A percentile compares a stretch with the other conserved stretches of the same genome.
Evolutionary conservation across 441 rosid genomes (phyloP).

Genomic region (Kokia cookei): DNA sequence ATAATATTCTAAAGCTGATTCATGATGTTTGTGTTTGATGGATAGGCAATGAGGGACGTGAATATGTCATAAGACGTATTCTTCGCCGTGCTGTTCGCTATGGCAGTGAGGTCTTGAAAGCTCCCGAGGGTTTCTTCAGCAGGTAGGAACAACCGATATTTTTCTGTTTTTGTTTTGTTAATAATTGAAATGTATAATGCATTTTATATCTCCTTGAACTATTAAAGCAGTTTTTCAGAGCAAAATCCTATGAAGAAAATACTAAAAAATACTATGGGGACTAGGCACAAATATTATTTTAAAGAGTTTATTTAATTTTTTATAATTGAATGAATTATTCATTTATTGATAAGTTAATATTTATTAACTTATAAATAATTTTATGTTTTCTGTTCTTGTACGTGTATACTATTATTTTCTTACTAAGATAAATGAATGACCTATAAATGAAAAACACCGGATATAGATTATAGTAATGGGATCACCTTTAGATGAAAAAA

Average conservation of each 20-base stretch:
- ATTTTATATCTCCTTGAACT: neutral
- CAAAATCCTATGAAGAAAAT: neutral
- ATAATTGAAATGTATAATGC: neutral
- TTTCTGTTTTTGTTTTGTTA: neutral
- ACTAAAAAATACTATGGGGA: neutral
- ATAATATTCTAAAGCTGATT: conserved; percentile 4
- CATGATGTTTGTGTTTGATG: conserved; percentile 8
- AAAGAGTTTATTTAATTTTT: neutral
- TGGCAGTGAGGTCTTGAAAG: conserved; percentile 88
- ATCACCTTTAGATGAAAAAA: neutral
- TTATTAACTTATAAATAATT: neutral
- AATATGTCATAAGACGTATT: conserved; percentile 92
- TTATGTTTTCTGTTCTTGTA: neutral
- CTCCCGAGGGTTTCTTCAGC: conserved; percentile 86
- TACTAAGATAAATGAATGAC: neutral
- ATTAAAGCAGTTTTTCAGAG: neutral
- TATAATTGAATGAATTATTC: neutral
- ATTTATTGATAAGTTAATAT: neutral
- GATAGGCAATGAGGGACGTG: conserved; percentile 96
- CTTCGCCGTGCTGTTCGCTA: conserved; percentile 99
- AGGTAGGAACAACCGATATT: conserved; percentile 43
- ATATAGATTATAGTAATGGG: neutral
- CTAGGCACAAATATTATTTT: neutral
- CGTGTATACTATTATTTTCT: neutral
- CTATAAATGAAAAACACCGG: neutral